Evolutionary conservation across 148 eudicot species (phyloP).

Genomic region (Chenopodium formosanum): DNA sequence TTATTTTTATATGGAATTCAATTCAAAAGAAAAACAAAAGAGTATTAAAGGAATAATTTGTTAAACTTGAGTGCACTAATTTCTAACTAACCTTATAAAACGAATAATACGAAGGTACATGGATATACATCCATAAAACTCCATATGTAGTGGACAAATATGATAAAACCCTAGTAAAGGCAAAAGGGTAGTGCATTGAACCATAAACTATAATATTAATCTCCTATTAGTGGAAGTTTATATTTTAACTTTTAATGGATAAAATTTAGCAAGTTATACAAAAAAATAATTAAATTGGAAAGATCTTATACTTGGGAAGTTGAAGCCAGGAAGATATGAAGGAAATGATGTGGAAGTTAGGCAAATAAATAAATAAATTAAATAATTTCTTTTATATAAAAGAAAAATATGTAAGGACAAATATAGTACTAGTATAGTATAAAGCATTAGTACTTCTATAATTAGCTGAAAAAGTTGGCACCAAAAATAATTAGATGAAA

Average conservation of each 20-base stretch:
- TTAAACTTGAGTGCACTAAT: background rate
- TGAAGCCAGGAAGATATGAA: conserved; percentile 22
- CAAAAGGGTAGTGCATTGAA: conserved; percentile 30
- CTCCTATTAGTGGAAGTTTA: conserved; percentile 21
- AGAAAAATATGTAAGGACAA: conserved; percentile 14
- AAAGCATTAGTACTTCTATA: conserved; percentile 4
- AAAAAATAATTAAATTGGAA: background rate
- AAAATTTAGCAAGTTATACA: background rate
- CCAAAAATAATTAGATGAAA: background rate
- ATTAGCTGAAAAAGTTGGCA: background rate
- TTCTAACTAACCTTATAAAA: conserved; percentile 4
- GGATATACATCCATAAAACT: background rate
- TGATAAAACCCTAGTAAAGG: conserved; percentile 10
- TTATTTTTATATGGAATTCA: no score
- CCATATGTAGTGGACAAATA: conserved; percentile 14
- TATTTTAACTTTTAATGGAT: conserved; percentile 13
- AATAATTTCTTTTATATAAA: no score
- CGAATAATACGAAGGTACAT: background rate
- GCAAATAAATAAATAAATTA: background rate
- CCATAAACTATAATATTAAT: background rate
- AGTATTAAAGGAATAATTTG: background rate
- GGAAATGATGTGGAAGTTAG: conserved; percentile 17
- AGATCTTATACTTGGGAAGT: conserved; percentile 26
- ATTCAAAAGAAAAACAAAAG: no score
- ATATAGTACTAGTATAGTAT: background rate